A percentile compares a stretch with the other conserved stretches of the same genome.
Evolutionary conservation across 1,139 yeast species (phyloP).

Genomic region (Hansenula lynferdii): DNA sequence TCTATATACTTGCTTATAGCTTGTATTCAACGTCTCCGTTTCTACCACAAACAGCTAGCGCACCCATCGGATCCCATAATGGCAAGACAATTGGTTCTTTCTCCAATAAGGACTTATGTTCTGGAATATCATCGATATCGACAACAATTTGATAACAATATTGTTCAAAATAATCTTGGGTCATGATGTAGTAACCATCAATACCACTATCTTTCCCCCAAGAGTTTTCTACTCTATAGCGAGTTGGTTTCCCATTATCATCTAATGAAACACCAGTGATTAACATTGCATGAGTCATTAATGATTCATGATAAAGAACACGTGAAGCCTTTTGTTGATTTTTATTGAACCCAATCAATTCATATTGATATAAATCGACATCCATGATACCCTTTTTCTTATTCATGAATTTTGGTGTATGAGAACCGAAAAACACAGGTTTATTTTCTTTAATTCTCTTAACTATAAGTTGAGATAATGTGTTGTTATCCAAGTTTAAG

Average conservation of each 20-base stretch:
- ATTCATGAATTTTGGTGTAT: slow-evolving; percentile 69
- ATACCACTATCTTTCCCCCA: slow-evolving; percentile 79
- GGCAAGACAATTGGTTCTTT: slow-evolving; percentile 58
- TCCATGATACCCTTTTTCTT: slow-evolving; percentile 62
- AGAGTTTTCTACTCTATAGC: slow-evolving; percentile 84
- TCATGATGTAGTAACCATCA: slow-evolving; percentile 75
- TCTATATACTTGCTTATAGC: not conserved
- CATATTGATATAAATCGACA: slow-evolving; percentile 59
- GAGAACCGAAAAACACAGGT: slow-evolving; percentile 82
- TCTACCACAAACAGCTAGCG: slow-evolving; percentile 43
- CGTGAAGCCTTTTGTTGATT: slow-evolving; percentile 55
- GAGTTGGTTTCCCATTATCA: slow-evolving; percentile 47
- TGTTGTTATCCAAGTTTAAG: slow-evolving; percentile 58
- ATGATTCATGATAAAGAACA: slow-evolving; percentile 48
- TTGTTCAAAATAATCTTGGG: slow-evolving; percentile 78
- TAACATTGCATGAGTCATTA: slow-evolving; percentile 88
- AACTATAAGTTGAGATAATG: slow-evolving; percentile 55
- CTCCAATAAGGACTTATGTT: slow-evolving; percentile 38
- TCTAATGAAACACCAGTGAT: slow-evolving; percentile 72
- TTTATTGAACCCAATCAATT: slow-evolving; percentile 56
- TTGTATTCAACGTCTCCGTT: not conserved
- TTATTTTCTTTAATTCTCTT: slow-evolving; percentile 64
- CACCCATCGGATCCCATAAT: slow-evolving; percentile 86
- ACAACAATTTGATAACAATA: slow-evolving; percentile 82
- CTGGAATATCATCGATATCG: slow-evolving; percentile 45